phyloP scores from a whole-genome alignment of 2,329 filamentous ascomycete species.

The Metarhizium robertsii region DNA sequence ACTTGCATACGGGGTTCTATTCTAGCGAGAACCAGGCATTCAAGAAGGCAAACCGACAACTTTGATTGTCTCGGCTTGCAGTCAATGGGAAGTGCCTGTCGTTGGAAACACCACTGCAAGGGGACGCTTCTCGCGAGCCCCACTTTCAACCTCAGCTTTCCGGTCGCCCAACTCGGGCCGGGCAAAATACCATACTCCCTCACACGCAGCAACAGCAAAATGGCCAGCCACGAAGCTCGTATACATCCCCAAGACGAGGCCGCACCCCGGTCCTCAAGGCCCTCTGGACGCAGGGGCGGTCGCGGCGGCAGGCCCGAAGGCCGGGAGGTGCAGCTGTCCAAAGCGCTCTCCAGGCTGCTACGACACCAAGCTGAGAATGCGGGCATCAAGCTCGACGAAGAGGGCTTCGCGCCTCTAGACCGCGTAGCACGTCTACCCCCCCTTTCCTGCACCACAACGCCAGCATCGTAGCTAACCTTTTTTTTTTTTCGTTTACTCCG shows the following conservation, averaged over 20 bases:
- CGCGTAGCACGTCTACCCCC: conserved; percentile 34
- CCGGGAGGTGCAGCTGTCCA: conserved; percentile 42
- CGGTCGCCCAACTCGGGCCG: no score
- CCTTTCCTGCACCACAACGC: background rate
- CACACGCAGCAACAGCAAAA: background rate
- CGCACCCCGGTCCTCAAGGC: conserved; percentile 9
- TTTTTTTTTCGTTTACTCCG: no score
- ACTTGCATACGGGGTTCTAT: no score
- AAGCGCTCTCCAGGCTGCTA: conserved; percentile 43
- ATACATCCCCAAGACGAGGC: conserved; percentile 15
- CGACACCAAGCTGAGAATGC: conserved; percentile 48
- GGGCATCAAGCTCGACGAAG: conserved; percentile 46
- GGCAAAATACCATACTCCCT: no score
- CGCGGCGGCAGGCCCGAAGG: conserved; percentile 21
- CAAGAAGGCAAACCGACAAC: no score
- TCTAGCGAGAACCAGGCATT: no score
- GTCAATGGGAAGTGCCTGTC: background rate
- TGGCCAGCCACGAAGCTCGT: conserved; percentile 6
- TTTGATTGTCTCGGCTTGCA: no score
- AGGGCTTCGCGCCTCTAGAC: conserved; percentile 50
- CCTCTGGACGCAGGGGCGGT: conserved; percentile 12
- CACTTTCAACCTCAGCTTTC: background rate
- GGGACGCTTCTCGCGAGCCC: background rate
- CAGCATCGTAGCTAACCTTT: background rate
- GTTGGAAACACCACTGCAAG: background rate